Conservation (phyloP, 164 flowering plant species). For the Taxillus chinensis region DNA sequence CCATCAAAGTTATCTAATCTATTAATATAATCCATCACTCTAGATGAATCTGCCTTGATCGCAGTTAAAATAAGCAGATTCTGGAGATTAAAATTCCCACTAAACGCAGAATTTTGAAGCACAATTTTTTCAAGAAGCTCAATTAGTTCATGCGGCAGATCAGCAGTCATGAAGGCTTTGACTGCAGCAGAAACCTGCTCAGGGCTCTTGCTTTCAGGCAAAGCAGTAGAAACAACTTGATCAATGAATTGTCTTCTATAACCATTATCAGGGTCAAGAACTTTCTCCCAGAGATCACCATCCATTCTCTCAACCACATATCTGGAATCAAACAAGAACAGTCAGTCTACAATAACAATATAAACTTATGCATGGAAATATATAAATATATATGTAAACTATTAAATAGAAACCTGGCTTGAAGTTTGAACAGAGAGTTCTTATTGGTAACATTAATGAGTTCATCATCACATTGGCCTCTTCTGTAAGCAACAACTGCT, state of each 20-base stretch:
- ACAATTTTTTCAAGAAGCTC: slow-evolving; percentile 99
- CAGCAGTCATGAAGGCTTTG: slow-evolving; percentile 99
- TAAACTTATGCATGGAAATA: background rate
- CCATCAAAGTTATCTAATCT: slow-evolving; percentile 98
- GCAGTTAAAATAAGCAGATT: slow-evolving; percentile 89
- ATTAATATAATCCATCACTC: slow-evolving; percentile 97
- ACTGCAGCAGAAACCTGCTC: slow-evolving; percentile 99
- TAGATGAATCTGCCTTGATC: slow-evolving; percentile 93
- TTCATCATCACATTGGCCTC: slow-evolving; percentile 99
- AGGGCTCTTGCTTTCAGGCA: slow-evolving; percentile 99
- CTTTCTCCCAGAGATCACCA: slow-evolving; percentile 93
- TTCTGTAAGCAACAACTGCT: slow-evolving; percentile 95
- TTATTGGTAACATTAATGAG: slow-evolving; percentile 92
- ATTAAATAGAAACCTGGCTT: slow-evolving; percentile 71
- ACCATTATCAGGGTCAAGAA: slow-evolving; percentile 84
- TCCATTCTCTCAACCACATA: slow-evolving; percentile 99
- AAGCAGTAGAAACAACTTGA: slow-evolving; percentile 99
- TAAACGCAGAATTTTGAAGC: slow-evolving; percentile 97
- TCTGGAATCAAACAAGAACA: slow-evolving; percentile 29
- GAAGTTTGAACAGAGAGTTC: slow-evolving; percentile 92
- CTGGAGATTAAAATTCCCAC: slow-evolving; percentile 96
- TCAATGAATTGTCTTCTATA: slow-evolving; percentile 93
- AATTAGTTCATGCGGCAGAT: slow-evolving; percentile 95
- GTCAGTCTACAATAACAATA: slow-evolving; percentile 4
- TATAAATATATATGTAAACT: background rate